Base-by-base conservation (phyloP, 2,329 filamentous ascomycete species). In the Didymella keratinophila region DNA sequence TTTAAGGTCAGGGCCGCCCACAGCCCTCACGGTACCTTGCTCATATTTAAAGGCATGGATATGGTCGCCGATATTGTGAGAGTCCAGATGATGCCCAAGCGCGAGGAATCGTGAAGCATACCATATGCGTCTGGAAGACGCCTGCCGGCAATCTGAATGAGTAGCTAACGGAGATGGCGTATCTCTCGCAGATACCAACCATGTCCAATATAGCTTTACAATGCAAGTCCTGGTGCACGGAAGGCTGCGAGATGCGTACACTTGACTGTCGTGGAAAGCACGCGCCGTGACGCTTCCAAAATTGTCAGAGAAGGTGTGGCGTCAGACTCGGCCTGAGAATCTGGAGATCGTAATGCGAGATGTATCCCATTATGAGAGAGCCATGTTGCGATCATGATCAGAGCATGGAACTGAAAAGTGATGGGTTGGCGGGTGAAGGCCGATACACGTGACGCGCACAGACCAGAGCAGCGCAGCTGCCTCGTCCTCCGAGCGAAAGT, bases 401-500 rank as follows among this genome's bases (percentile, higher is more conserved):
- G 32, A 8, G 2, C 16, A 6, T n/a, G 32, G 16, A 7, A 16
- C 16, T n/a, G 32, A n/a, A 36, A 11, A 36, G n/a, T 36, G 16
- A 8, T 36, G 32, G 16, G 11, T 14, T 5, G 14, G 10, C 11
- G 10, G 16, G 32, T 36, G 32, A 36, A 36, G 16, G 32, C 6
- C 11, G 2, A n/a, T 7, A n/a, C 58, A 60, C 52, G 53, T 56
- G 52, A 57, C 41, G 4, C 12, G 18, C 28, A 30, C 28, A 21
- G 16, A 10, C 21, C 51, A 52, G 49, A 58, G 23, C 23, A 58
- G 52, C 32, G 47, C 20, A 42, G 52, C 49, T 48, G 63, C 66
- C 66, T 68, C 60, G 56, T 28, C 27, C 27, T 28, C 27, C 27
- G 9, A 43, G 68, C 65, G 64, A 69, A 63, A 16, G 58, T 58